phyloP scores from a whole-genome alignment of 2,329 filamentous ascomycete genomes.

The Rosellinia necatrix region DNA sequence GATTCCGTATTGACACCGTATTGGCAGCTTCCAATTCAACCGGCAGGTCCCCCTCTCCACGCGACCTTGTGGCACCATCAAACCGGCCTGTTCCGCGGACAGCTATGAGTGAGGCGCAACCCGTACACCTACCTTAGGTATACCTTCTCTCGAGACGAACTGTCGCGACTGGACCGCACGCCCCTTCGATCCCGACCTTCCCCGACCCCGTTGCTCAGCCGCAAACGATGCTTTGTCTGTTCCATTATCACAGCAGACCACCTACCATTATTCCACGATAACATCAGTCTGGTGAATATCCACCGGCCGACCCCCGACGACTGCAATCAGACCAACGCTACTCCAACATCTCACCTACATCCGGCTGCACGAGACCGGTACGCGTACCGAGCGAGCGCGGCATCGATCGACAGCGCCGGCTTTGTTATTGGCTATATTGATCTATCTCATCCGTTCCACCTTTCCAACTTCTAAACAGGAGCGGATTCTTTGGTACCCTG shows the following conservation, averaged over 20 bases:
- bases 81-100: not conserved
- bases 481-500: not conserved
- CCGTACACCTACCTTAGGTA: not conserved
- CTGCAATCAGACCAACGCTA: not conserved
- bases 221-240: slow-evolving; percentile 35
- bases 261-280: slow-evolving; percentile 42
- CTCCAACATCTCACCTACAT: not conserved
- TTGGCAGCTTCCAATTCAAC: slow-evolving; percentile 7
- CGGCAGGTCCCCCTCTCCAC: slow-evolving; percentile 1
- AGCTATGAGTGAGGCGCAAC: slow-evolving; percentile 20
- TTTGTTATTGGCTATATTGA: not conserved
- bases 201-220: slow-evolving; percentile 14
- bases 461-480: not conserved
- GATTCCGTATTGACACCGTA: not conserved
- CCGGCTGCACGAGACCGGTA: slow-evolving; percentile 2
- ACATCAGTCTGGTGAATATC: slow-evolving; percentile 26
- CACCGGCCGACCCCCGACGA: not conserved
- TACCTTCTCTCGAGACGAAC: slow-evolving; percentile 3
- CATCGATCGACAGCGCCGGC: not conserved
- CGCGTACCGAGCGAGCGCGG: not conserved
- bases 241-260: slow-evolving; percentile 35
- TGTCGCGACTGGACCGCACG: no score
- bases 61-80: not conserved
- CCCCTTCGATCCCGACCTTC: not conserved
- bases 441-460: not conserved